A percentile compares a stretch with the other conserved stretches of the same genome.
phyloP scores from a whole-genome alignment of 768 basidiomycete genomes.

The Cystobasidium onofrii region DNA sequence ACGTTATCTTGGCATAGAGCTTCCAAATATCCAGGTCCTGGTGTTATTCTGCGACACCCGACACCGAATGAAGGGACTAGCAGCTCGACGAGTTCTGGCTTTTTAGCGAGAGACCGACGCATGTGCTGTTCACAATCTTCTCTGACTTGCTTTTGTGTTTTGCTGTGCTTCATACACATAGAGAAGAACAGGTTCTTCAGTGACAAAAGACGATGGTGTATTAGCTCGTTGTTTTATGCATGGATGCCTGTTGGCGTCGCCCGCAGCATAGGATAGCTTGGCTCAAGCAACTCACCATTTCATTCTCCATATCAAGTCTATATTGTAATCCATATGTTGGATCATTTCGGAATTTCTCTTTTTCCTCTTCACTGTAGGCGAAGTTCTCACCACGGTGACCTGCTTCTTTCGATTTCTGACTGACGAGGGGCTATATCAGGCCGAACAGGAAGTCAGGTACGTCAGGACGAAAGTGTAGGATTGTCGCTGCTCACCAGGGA shows the following conservation, averaged over 20 bases:
- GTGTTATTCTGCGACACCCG: conserved; percentile 17
- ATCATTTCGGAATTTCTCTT: conserved; percentile 33
- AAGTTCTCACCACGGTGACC: conserved; percentile 35
- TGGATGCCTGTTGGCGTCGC: neutral
- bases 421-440: conserved; percentile 1
- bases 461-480: neutral
- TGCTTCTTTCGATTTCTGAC: conserved; percentile 34
- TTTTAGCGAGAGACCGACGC: neutral
- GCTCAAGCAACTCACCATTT: neutral
- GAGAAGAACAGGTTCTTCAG: conserved; percentile 23
- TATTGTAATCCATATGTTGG: conserved; percentile 10
- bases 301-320: conserved; percentile 21
- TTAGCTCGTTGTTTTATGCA: neutral
- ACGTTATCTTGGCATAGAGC: conserved; percentile 31
- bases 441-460: neutral
- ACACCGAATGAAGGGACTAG: conserved; percentile 31
- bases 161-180: conserved; percentile 21
- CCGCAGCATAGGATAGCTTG: neutral
- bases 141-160: conserved; percentile 23
- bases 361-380: conserved; percentile 33
- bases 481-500: neutral
- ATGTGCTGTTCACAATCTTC: conserved; percentile 26
- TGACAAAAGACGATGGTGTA: neutral
- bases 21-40: conserved; percentile 29
- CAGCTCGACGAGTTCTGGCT: conserved; percentile 17